phyloP scores from a whole-genome alignment of 495 filamentous ascomycete genomes.

The Lasiosphaeris hirsuta region DNA sequence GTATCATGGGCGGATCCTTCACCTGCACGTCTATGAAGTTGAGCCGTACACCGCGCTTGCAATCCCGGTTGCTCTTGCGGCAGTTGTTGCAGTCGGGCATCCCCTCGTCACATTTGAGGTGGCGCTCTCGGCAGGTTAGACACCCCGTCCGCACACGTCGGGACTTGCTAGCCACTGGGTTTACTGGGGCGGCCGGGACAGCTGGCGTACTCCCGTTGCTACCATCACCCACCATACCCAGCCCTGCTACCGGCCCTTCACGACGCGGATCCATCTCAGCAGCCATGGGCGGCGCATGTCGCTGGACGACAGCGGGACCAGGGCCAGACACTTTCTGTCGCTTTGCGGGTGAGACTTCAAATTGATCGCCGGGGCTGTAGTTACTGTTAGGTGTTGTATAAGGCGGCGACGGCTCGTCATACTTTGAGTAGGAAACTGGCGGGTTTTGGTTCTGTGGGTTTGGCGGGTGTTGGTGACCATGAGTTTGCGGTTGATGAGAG shows the following conservation, averaged over 20 bases:
- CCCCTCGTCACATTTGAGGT: constrained; percentile 73
- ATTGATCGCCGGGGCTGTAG: constrained; percentile 22
- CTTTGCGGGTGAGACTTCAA: constrained; percentile 26
- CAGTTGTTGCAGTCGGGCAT: constrained; percentile 81
- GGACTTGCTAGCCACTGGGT: constrained; percentile 49
- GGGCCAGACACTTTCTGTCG: constrained; percentile 17
- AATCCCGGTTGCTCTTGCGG: constrained; percentile 77
- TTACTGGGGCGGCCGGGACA: background rate
- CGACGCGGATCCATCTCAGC: background rate
- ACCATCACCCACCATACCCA: constrained; percentile 15
- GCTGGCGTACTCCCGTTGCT: background rate
- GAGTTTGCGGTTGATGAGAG: constrained; percentile 7
- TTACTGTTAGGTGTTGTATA: constrained; percentile 31
- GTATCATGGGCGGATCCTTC: constrained; percentile 62
- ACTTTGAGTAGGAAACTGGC: constrained; percentile 18
- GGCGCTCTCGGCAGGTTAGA: constrained; percentile 70
- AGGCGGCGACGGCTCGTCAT: constrained; percentile 32
- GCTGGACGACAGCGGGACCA: background rate
- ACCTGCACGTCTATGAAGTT: constrained; percentile 90
- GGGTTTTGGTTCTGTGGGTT: constrained; percentile 13
- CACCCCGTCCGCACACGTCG: constrained; percentile 73
- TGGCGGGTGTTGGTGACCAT: constrained; percentile 16
- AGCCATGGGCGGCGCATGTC: background rate
- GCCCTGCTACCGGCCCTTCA: background rate
- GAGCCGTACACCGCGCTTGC: constrained; percentile 80